Evolutionary conservation across 176 grass and related monocot species (phyloP).

Genomic region (Chloris gayana): DNA sequence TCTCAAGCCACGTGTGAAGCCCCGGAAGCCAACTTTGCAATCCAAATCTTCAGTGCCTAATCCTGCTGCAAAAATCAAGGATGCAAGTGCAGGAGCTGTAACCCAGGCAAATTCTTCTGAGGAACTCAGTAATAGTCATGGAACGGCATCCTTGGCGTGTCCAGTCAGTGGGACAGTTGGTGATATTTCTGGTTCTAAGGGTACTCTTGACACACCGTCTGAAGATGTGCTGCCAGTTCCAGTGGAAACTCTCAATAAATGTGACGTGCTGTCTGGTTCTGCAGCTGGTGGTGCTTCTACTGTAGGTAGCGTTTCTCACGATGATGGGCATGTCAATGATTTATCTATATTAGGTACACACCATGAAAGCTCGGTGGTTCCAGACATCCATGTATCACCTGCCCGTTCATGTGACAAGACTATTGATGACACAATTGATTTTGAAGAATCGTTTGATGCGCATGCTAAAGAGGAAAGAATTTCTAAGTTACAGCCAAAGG

Average conservation of each 20-base stretch:
- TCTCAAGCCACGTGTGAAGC: slow-evolving; percentile 35
- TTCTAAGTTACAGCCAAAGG: slow-evolving; percentile 40
- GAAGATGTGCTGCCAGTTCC: slow-evolving; percentile 32
- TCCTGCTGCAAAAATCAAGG: not conserved
- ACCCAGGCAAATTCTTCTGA: slow-evolving; percentile 27
- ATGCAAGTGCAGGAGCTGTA: slow-evolving; percentile 2
- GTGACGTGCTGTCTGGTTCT: not conserved
- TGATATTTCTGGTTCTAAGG: not conserved
- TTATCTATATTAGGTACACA: slow-evolving; percentile 10
- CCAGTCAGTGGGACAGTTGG: slow-evolving; percentile 6
- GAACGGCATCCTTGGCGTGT: not conserved
- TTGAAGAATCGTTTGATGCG: slow-evolving; percentile 26
- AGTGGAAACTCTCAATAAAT: not conserved
- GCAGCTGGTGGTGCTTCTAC: not conserved
- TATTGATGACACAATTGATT: slow-evolving; percentile 46
- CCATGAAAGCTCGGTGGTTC: slow-evolving; percentile 35
- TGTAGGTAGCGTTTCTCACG: slow-evolving; percentile 24
- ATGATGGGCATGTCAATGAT: slow-evolving; percentile 3
- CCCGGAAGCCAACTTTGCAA: slow-evolving; percentile 24
- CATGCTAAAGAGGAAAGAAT: slow-evolving; percentile 34
- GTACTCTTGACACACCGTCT: slow-evolving; percentile 5
- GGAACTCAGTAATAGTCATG: not conserved
- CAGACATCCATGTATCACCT: slow-evolving; percentile 29
- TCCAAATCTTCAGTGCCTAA: slow-evolving; percentile 7
- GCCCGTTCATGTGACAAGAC: slow-evolving; percentile 19